These are phyloP conservation scores for Ogataea hybrid DNA, from an alignment of 1,139 yeast genomes.

Conservation along the genomic window DNA sequence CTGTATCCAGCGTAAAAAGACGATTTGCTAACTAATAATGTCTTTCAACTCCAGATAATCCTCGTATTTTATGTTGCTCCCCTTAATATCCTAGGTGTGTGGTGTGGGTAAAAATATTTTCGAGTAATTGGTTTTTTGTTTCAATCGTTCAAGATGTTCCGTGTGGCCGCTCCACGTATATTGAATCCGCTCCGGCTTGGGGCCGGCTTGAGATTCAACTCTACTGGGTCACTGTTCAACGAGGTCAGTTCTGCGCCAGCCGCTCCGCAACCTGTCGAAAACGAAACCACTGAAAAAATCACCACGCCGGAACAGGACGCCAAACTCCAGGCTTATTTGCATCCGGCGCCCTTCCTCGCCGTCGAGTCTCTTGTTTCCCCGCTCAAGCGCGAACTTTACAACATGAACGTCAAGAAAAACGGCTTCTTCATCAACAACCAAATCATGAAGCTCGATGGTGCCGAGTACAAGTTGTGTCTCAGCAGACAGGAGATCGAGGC, in stretches of 20 bases:
- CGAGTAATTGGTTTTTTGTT: background rate
- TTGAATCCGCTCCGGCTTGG: background rate
- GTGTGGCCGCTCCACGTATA: background rate
- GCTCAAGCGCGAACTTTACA: conserved; percentile 65
- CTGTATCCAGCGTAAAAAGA: too few relatives aligned
- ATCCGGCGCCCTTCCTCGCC: conserved; percentile 41
- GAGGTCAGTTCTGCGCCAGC: conserved; percentile 2
- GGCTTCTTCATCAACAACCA: conserved; percentile 77
- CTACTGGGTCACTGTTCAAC: conserved; percentile 4
- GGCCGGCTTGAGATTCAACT: background rate
- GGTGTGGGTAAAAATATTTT: conserved; percentile 6
- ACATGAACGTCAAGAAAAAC: conserved; percentile 54
- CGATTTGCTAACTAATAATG: background rate
- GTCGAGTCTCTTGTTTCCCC: conserved; percentile 59
- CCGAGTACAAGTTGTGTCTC: conserved; percentile 52
- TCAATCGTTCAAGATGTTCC: background rate
- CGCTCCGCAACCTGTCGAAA: background rate
- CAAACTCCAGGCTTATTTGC: conserved; percentile 41
- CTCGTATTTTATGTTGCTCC: background rate
- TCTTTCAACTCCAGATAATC: background rate
- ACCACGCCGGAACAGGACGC: conserved; percentile 28
- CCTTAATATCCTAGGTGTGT: conserved; percentile 1
- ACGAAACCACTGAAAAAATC: background rate
- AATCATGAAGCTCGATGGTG: conserved; percentile 41
- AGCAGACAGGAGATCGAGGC: conserved; percentile 66